These are phyloP conservation scores for Sarocladium brachiariae DNA, from an alignment of 2,329 filamentous ascomycete genomes.

Conservation along the genomic window DNA sequence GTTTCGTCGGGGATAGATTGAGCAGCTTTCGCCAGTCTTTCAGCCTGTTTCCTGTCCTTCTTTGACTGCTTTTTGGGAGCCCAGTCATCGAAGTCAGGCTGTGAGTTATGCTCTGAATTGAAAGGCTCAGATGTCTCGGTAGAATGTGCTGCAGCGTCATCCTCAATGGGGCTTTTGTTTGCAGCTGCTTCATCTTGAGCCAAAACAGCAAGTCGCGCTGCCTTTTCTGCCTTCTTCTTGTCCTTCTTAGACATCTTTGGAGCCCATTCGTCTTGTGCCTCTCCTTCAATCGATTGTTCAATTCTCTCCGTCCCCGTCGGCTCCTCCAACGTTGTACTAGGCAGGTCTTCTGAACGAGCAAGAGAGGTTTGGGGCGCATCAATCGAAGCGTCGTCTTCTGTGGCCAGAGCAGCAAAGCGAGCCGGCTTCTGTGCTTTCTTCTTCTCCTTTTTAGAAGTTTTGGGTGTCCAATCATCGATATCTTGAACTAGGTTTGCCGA, in stretches of 20 bases:
- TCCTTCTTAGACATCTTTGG: conserved; percentile 9
- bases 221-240: conserved; percentile 21
- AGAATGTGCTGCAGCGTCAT: background rate
- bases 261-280: conserved; percentile 1
- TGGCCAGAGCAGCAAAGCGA: background rate
- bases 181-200: background rate
- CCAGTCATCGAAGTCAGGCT: conserved; percentile 11
- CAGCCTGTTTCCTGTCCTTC: conserved; percentile 30
- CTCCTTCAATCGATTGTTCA: too few species aligned
- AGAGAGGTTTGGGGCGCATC: too few species aligned
- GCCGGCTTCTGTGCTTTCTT: conserved; percentile 18
- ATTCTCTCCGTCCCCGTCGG: too few species aligned
- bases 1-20: conserved; percentile 5
- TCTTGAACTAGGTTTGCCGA: too few species aligned
- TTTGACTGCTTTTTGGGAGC: conserved; percentile 20
- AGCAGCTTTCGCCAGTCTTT: conserved; percentile 21
- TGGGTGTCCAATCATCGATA: conserved; percentile 10
- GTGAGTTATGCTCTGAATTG: conserved; percentile 10
- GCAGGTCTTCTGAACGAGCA: too few species aligned
- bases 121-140: background rate
- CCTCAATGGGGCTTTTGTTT: background rate
- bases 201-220: conserved; percentile 15
- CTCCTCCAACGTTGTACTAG: too few species aligned
- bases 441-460: conserved; percentile 24
- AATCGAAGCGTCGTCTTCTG: background rate